Evolutionary conservation across 805 yeast species (phyloP), one percentile per base, ranked within the genome.

Genomic region (Metschnikowia lochheadii): DNA sequence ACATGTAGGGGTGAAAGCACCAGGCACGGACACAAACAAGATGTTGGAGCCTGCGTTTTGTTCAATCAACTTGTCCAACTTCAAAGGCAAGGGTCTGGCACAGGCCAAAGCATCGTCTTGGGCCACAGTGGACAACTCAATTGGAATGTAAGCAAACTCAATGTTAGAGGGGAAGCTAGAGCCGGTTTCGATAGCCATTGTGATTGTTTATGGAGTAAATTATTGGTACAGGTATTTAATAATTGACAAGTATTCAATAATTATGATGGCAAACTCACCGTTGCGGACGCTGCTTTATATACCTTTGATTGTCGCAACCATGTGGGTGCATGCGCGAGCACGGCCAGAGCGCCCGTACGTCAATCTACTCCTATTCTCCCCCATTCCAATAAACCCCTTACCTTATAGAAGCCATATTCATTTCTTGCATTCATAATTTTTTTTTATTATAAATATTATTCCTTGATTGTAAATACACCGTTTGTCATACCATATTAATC

Each of bases 1-100:
- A 53, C 78, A 73, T 2, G 74, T 64, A n/a, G 77, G 76, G 7
- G 77, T 70, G 60, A 72, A 72, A 1, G 76, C 74, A 26, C 75
- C 76, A 6, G 78, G 78, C 29, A 72, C 75, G 10, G 75, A 59
- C 18, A 73, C 73, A 43, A 72, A 56, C 44, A 71, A 58, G 5
- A 69, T 59, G 40, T 63, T 65, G 21, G 64, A 60, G 31, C 60
- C 58, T 1, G 52, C 54, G 34, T 62, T 54, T 44, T 67, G 57
- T 41, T 53, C 61, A 23, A 71, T 31, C 47, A 71, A 54, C 29
- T 63, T 62, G 59, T 71, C 76, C 47, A 73, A 47, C 42, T 65
- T 61, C 52, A 73, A 61, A 14, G 63, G 59, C 40, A 66, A 59
- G 3, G 77, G 76, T 34, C 59, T 56, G 34, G 67, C 63, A 56